Percentiles rank a stretch among this genome's conserved stretches.
These are phyloP conservation scores for Dioscorea zingiberensis DNA, from an alignment of 106 monocot species.

Conservation along the genomic window DNA sequence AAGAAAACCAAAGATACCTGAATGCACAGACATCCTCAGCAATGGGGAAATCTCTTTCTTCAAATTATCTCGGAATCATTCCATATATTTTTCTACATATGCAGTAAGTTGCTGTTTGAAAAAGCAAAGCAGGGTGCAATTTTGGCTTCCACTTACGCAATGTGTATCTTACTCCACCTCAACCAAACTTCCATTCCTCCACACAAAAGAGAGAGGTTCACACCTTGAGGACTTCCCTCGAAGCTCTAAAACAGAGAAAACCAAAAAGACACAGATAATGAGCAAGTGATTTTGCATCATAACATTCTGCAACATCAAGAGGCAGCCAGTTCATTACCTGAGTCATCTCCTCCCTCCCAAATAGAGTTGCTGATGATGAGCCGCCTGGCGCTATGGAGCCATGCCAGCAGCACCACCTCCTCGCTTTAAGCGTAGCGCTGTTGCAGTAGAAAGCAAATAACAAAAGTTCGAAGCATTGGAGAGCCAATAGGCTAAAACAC, in stretches of 20 bases:
- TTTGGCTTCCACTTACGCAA: conserved; percentile 94
- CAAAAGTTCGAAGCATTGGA: conserved; percentile 92
- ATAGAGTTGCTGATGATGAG: conserved; percentile 76
- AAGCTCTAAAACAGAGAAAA: conserved; percentile 65
- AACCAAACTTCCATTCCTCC: conserved; percentile 63
- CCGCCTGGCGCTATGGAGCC: conserved; percentile 84
- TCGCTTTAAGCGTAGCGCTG: conserved; percentile 90
- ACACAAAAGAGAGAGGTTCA: conserved; percentile 76
- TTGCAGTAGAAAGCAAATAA: conserved; percentile 83
- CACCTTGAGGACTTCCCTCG: conserved; percentile 82
- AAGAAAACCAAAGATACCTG: conserved; percentile 45
- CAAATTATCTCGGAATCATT: conserved; percentile 97
- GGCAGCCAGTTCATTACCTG: conserved; percentile 43
- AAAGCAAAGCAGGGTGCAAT: conserved; percentile 90
- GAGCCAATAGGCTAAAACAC: conserved; percentile 95
- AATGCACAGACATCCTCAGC: conserved; percentile 89
- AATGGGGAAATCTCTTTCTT: conserved; percentile 98
- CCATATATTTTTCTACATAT: conserved; percentile 99
- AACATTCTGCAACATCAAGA: not conserved
- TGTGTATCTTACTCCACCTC: conserved; percentile 56
- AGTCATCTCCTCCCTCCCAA: conserved; percentile 96
- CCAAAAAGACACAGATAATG: not conserved
- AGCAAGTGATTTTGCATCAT: not conserved
- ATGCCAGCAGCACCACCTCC: conserved; percentile 87
- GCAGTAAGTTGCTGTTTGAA: conserved; percentile 99